These are phyloP conservation scores for Canariomyces notabilis DNA, from an alignment of 2,329 filamentous ascomycete species.

Conservation along the genomic window DNA sequence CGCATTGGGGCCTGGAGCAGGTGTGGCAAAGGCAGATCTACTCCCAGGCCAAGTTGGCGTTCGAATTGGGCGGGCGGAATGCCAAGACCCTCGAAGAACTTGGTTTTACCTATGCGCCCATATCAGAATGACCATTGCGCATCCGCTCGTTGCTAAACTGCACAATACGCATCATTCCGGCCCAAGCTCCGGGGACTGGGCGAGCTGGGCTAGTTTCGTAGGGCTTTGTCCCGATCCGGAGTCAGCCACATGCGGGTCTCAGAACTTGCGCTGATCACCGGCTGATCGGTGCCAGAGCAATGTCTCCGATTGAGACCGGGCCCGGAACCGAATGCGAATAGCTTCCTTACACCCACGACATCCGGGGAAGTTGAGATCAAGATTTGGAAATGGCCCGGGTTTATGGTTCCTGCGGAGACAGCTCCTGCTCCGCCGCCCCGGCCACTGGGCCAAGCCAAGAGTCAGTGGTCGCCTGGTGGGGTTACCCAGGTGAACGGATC, in stretches of 20 bases:
- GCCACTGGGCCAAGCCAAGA: not conserved
- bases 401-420: not conserved
- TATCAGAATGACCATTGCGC: slow-evolving; percentile 15
- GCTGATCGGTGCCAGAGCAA: not conserved
- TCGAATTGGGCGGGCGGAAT: slow-evolving; percentile 58
- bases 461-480: not conserved
- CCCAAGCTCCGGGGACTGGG: too few species aligned
- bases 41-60: slow-evolving; percentile 66
- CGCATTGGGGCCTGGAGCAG: slow-evolving; percentile 64
- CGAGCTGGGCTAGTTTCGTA: too few species aligned
- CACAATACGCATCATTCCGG: not conserved
- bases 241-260: not conserved
- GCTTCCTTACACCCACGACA: not conserved
- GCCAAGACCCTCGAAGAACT: slow-evolving; percentile 66
- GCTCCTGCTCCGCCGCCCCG: not conserved
- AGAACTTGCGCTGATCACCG: not conserved
- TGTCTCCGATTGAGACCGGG: not conserved
- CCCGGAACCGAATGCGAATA: not conserved
- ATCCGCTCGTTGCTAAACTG: not conserved
- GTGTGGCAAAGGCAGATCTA: slow-evolving; percentile 68
- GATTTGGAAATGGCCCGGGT: not conserved
- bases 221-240: not conserved
- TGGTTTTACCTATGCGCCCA: slow-evolving; percentile 56
- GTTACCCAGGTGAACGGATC: not conserved
- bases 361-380: not conserved